A percentile compares a stretch with the other conserved stretches of the same genome.
These are phyloP conservation scores for Suhomyces guaymorum DNA, from an alignment of 1,139 yeast genomes.

Conservation along the genomic window DNA sequence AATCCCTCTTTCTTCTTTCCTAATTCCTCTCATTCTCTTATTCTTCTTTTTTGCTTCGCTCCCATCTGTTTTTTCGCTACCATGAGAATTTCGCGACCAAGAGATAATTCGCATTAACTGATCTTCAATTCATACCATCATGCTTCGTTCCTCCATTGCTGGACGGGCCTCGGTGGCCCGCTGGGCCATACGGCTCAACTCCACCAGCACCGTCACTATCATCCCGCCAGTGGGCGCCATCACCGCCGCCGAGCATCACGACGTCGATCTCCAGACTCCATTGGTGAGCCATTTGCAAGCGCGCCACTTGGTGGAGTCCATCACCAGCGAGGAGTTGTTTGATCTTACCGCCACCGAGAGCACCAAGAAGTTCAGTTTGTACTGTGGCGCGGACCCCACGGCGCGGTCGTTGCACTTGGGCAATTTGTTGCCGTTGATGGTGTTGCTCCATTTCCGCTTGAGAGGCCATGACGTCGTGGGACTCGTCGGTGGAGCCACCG, in stretches of 20 bases:
- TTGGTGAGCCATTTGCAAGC: constrained; percentile 47
- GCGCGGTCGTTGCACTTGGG: constrained; percentile 90
- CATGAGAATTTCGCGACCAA: no score
- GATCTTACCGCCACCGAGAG: constrained; percentile 34
- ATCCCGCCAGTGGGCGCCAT: constrained; percentile 40
- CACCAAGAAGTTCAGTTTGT: constrained; percentile 53
- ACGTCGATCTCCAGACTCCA: constrained; percentile 38
- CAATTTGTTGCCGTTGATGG: constrained; percentile 82
- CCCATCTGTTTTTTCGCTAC: no score
- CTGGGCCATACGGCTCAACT: constrained; percentile 3
- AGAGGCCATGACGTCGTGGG: constrained; percentile 84
- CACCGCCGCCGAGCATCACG: constrained; percentile 25
- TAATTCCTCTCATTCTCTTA: no score
- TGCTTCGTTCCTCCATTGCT: no score
- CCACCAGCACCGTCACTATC: constrained; percentile 29
- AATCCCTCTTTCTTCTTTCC: no score
- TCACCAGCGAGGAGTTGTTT: constrained; percentile 49
- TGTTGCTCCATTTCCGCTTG: constrained; percentile 76
- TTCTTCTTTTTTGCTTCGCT: no score
- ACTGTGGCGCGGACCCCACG: constrained; percentile 97
- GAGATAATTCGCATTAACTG: no score
- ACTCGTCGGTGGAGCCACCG: constrained; percentile 97
- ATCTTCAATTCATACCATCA: no score
- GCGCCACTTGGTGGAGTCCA: constrained; percentile 49
- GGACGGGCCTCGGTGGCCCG: no score